Percentiles rank a stretch among this genome's conserved stretches.
Evolutionary conservation across 129 eudicot genomes (phyloP).

Genomic region (Arctium minus): DNA sequence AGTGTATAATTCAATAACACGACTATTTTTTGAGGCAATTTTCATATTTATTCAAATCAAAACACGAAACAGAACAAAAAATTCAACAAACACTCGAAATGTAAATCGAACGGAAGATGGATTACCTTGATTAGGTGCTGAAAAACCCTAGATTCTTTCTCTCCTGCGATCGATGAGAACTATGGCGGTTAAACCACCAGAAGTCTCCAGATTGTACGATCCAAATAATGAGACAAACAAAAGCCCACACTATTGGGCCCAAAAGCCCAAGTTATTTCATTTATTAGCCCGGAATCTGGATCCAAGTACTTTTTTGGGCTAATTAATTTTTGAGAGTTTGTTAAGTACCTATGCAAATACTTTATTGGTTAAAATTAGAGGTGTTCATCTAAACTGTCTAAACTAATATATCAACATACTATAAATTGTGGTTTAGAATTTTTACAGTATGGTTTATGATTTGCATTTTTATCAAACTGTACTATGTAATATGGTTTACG

Average conservation of each 20-base stretch:
- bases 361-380: too few relatives aligned
- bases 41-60: background rate
- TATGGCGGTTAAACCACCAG: background rate
- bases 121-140: constrained; percentile 21
- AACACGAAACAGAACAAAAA: background rate
- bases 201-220: background rate
- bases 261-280: background rate
- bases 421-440: too few relatives aligned
- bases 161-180: background rate
- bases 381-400: too few relatives aligned
- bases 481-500: too few relatives aligned
- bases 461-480: too few relatives aligned
- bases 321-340: too few relatives aligned
- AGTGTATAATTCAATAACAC: background rate
- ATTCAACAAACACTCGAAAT: background rate
- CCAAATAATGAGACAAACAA: background rate
- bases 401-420: too few relatives aligned
- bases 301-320: too few relatives aligned
- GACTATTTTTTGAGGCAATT: background rate
- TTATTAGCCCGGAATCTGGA: background rate
- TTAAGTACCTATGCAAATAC: too few relatives aligned
- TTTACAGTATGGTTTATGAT: too few relatives aligned
- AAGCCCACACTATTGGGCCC: background rate
- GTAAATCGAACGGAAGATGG: background rate
- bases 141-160: constrained; percentile 25